Base-by-base conservation (phyloP, 805 yeast species). In the Kodamaea hsintzibuensis region DNA sequence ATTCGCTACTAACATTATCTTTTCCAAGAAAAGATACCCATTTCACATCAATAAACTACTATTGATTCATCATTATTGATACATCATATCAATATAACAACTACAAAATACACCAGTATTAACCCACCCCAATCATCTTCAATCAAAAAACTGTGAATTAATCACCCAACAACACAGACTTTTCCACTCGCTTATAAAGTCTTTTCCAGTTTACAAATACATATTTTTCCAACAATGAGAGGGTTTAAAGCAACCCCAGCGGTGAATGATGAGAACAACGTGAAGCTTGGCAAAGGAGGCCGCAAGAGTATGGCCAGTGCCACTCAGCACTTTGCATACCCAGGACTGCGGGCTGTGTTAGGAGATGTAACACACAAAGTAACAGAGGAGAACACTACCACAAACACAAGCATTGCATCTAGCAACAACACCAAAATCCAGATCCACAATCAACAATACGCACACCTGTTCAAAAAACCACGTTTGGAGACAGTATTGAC, bases 291-390 rank as follows among this genome's bases (percentile, higher is more conserved):
- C 17, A 25, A 25, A 13, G 44, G 37, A n/a, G 30, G 45, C 17
- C 30, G 17, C 13, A 53, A 49, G 35, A 40, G 37, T 13, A 44
- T 18, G 19, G 35, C 52, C 7, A 7, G 16, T 16, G 19, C 55
- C 4, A 38, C 43, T 22, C 50, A 43, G 38, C 42, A 40, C 40
- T 30, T 49, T 10, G 39, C 55, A 6, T 42, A 55, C 7, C 50
- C 52, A n/a, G 54, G 43, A 38, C 59, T 54, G 35, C 55, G 74
- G 48, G 69, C 68, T 43, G 72, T 65, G 12, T 64, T 70, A 51
- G 62, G 67, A 39, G 74, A 70, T 53, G 61, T 69, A 14, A 68
- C 72, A 6, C 64, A 40, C 25, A 19, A 40, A 22, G 25, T 40
- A 8, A 16, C 44, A 7, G 44, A 40, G 7, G 44, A 40, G 2